Percentiles rank a stretch among this genome's conserved stretches.
phyloP scores from a whole-genome alignment of 2,329 filamentous ascomycete species.

The Arthrobotrys sinensis region DNA sequence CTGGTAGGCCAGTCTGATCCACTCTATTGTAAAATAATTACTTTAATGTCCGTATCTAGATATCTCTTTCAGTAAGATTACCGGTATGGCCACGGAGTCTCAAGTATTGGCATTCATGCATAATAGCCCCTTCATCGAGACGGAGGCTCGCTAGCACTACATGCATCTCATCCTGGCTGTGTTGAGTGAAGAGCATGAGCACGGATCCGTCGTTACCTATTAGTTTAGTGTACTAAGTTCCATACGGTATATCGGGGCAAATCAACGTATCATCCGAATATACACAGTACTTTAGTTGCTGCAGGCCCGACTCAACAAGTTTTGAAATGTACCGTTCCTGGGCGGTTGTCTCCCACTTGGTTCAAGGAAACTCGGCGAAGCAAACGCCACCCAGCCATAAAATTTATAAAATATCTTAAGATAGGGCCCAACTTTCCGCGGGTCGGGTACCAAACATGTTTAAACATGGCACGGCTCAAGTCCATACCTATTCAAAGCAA shows the following conservation, averaged over 20 bases:
- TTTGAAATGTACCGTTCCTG: neutral
- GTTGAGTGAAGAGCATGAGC: no score
- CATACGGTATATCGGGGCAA: neutral
- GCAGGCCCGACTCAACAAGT: neutral
- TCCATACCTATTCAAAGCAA: neutral
- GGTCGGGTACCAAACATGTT: neutral
- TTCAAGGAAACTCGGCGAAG: neutral
- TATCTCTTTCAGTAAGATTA: no score
- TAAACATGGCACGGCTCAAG: neutral
- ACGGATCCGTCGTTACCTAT: no score
- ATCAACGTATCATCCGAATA: neutral
- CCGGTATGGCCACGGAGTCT: neutral
- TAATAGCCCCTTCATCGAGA: neutral
- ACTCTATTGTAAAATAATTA: no score
- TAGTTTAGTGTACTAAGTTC: no score
- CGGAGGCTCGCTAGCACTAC: no score
- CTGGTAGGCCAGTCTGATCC: no score
- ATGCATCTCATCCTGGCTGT: no score
- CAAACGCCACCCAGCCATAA: slow-evolving; percentile 19
- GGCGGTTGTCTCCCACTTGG: neutral
- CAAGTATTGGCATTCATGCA: neutral
- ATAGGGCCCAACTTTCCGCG: slow-evolving; percentile 16
- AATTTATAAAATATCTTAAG: neutral
- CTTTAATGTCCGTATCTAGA: no score
- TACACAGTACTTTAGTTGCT: neutral